Conservation (phyloP, 1,139 yeast species). For the Pichia sp. region DNA sequence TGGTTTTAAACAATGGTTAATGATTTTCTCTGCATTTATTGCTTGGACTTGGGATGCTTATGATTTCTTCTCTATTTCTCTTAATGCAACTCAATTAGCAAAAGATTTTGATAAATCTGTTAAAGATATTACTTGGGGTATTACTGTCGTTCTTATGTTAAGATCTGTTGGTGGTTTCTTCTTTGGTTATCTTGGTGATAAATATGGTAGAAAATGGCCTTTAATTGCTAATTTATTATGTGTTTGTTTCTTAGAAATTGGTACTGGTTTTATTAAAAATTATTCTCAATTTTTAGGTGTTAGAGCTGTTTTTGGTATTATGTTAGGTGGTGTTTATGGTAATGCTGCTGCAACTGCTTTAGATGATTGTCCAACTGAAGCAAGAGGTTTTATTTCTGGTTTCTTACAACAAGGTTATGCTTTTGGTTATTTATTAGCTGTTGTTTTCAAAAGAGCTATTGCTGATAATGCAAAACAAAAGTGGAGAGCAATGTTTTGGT, state of each 20-base stretch:
- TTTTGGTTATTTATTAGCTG: slow-evolving; percentile 61
- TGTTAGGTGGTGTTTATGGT: slow-evolving; percentile 71
- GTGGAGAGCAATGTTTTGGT: slow-evolving; percentile 81
- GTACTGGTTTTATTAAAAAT: slow-evolving; percentile 64
- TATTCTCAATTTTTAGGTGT: slow-evolving; percentile 62
- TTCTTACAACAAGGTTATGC: slow-evolving; percentile 70
- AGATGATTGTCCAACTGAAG: slow-evolving; percentile 59
- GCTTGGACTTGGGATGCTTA: slow-evolving; percentile 82
- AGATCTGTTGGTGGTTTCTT: slow-evolving; percentile 73
- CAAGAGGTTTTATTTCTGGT: slow-evolving; percentile 62
- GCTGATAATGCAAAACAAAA: slow-evolving; percentile 45
- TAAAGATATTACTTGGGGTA: slow-evolving; percentile 68
- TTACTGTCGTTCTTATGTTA: slow-evolving; percentile 71
- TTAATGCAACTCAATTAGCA: slow-evolving; percentile 55
- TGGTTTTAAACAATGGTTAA: slow-evolving; percentile 50
- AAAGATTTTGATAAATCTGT: slow-evolving; percentile 42
- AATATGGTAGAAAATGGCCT: slow-evolving; percentile 71
- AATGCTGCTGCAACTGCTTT: slow-evolving; percentile 61
- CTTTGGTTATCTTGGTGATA: slow-evolving; percentile 63
- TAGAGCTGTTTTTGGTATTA: slow-evolving; percentile 61
- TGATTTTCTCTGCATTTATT: slow-evolving; percentile 55
- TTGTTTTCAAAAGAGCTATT: slow-evolving; percentile 58
- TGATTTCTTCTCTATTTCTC: slow-evolving; percentile 67
- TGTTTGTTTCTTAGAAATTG: slow-evolving; percentile 58
- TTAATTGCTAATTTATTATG: slow-evolving; percentile 47